These are phyloP conservation scores for Coniochaeta ligniaria DNA, from an alignment of 2,329 filamentous ascomycete species.

Conservation along the genomic window DNA sequence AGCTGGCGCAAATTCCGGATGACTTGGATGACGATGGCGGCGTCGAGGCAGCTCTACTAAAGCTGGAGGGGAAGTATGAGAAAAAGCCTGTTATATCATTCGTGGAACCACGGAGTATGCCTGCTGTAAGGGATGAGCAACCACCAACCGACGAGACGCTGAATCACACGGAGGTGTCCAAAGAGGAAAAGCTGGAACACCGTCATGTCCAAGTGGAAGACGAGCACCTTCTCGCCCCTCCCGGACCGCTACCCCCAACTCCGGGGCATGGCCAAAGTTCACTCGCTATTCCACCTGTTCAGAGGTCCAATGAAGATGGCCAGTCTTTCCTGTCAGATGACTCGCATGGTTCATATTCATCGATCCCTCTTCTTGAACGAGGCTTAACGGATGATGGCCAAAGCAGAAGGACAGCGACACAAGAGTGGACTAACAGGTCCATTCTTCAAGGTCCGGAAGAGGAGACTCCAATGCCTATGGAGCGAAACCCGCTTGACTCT, in stretches of 20 bases:
- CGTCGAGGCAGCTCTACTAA: conserved; percentile 84
- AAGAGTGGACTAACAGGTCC: conserved; percentile 49
- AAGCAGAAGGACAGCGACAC: conserved; percentile 27
- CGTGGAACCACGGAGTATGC: conserved; percentile 25
- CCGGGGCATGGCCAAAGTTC: not conserved
- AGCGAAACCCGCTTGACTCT: conserved; percentile 15
- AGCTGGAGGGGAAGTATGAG: conserved; percentile 82
- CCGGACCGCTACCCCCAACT: conserved; percentile 7
- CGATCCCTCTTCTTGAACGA: conserved; percentile 68
- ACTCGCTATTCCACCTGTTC: conserved; percentile 7
- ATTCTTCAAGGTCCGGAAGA: conserved; percentile 43
- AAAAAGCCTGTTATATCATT: conserved; percentile 38
- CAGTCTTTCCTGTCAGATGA: conserved; percentile 49
- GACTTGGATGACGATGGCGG: conserved; percentile 73
- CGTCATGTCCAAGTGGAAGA: conserved; percentile 37
- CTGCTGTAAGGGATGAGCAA: not conserved
- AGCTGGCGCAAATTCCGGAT: conserved; percentile 81
- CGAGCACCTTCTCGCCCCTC: conserved; percentile 18
- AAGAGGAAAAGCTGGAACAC: conserved; percentile 36
- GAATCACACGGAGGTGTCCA: conserved; percentile 6
- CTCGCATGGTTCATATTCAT: conserved; percentile 69
- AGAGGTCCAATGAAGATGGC: conserved; percentile 22
- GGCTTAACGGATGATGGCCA: conserved; percentile 46
- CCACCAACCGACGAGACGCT: conserved; percentile 11
- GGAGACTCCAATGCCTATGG: conserved; percentile 16